phyloP scores from a whole-genome alignment of 2,329 filamentous ascomycete species.

The Lasiodiplodia theobromae region DNA sequence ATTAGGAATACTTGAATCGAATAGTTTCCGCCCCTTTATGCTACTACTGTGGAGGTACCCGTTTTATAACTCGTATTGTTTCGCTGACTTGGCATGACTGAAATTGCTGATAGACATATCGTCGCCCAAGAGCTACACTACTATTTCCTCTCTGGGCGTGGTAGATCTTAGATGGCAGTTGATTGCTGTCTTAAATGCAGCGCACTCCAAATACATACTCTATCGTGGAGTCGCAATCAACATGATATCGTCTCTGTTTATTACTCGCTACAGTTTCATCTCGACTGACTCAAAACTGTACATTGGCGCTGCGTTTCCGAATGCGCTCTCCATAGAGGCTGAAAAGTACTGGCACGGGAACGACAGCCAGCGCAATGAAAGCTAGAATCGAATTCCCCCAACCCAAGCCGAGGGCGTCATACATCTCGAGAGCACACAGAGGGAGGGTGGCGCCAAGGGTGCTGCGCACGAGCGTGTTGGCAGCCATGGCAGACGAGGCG shows the following conservation, averaged over 20 bases:
- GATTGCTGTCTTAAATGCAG: too few species aligned
- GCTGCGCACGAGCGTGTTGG: constrained; percentile 64
- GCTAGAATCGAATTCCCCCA: constrained; percentile 65
- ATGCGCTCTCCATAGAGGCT: constrained; percentile 57
- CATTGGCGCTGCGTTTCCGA: constrained; percentile 33
- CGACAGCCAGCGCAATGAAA: constrained; percentile 57
- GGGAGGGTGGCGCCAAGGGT: constrained; percentile 65
- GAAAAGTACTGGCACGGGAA: constrained; percentile 55
- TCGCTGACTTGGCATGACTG: too few species aligned
- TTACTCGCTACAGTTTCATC: constrained; percentile 36
- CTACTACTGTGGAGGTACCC: too few species aligned
- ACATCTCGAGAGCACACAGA: constrained; percentile 65
- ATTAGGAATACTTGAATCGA: too few species aligned
- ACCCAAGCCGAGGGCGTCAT: constrained; percentile 63
- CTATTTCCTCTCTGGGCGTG: too few species aligned
- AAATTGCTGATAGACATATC: too few species aligned
- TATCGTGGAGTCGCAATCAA: too few species aligned
- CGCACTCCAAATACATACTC: too few species aligned
- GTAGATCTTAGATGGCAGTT: too few species aligned
- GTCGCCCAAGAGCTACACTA: too few species aligned
- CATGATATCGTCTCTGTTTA: not conserved
- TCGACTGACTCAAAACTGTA: not conserved
- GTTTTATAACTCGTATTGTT: too few species aligned
- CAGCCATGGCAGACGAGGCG: constrained; percentile 66
- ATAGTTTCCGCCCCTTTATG: too few species aligned